phyloP scores from a whole-genome alignment of 306 rosid species.

The Cicer yamashitae region DNA sequence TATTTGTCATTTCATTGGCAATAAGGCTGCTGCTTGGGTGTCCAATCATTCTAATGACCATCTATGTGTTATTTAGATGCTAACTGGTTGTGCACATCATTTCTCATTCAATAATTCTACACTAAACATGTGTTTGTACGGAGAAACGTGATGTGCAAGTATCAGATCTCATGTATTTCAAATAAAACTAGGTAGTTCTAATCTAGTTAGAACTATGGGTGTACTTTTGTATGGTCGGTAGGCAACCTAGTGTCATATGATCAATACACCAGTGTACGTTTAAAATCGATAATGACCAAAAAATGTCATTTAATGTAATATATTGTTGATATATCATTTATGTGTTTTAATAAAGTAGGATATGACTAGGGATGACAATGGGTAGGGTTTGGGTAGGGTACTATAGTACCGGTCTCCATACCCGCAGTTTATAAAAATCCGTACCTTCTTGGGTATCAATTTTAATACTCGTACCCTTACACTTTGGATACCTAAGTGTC shows the following conservation, averaged over 20 bases:
- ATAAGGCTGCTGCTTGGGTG: slow-evolving; percentile 5
- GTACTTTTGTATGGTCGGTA: neutral
- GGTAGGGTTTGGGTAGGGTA: no score
- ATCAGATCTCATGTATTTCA: neutral
- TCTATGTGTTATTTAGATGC: neutral
- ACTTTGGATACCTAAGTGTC: no score
- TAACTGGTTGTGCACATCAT: neutral
- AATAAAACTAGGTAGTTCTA: neutral
- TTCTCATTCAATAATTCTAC: neutral
- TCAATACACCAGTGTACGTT: neutral
- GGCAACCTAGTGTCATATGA: neutral
- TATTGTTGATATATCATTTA: neutral
- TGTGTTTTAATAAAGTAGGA: neutral
- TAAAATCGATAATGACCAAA: neutral
- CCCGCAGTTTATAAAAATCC: no score
- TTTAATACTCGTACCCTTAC: no score
- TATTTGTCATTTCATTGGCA: slow-evolving; percentile 31
- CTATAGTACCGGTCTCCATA: no score
- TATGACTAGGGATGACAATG: no score
- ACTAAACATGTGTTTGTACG: no score
- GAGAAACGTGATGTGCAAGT: neutral
- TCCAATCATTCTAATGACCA: neutral
- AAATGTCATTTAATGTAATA: neutral
- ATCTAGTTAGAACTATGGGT: neutral
- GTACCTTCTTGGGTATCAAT: no score